A percentile compares a stretch with the other conserved stretches of the same genome.
phyloP scores from a whole-genome alignment of 73 alveolate species.

The Tetrahymena thermophila region DNA sequence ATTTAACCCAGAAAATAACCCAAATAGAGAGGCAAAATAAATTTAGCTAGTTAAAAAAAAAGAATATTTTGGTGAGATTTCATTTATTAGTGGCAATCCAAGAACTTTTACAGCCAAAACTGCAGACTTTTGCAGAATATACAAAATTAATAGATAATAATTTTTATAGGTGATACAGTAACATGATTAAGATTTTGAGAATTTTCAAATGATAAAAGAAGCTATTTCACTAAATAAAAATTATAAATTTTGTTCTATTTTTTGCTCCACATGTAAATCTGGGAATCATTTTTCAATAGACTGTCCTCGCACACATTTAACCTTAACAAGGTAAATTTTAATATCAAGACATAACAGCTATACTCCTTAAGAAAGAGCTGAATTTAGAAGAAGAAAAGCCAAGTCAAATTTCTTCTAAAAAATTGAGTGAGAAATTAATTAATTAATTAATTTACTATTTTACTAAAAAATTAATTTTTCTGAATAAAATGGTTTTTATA shows the following conservation, averaged over 20 bases:
- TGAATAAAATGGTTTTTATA: too few species aligned
- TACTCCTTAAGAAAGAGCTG: too few species aligned
- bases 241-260: neutral
- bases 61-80: neutral
- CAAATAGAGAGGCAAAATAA: neutral
- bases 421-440: too few species aligned
- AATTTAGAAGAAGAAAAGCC: too few species aligned
- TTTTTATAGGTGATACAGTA: neutral
- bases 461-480: too few species aligned
- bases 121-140: neutral
- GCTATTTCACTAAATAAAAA: neutral
- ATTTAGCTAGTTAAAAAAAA: neutral
- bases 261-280: neutral
- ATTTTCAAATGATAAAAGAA: neutral
- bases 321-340: neutral
- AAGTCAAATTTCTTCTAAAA: too few species aligned
- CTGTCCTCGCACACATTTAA: neutral
- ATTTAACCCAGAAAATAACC: neutral
- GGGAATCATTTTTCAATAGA: neutral
- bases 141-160: neutral
- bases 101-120: neutral
- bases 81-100: neutral
- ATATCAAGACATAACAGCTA: too few species aligned
- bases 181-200: neutral
- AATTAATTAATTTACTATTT: too few species aligned